Percentiles rank a stretch among this genome's conserved stretches.
Evolutionary conservation across 495 filamentous ascomycete species (phyloP).

Genomic region (Penicillium tannophilum): DNA sequence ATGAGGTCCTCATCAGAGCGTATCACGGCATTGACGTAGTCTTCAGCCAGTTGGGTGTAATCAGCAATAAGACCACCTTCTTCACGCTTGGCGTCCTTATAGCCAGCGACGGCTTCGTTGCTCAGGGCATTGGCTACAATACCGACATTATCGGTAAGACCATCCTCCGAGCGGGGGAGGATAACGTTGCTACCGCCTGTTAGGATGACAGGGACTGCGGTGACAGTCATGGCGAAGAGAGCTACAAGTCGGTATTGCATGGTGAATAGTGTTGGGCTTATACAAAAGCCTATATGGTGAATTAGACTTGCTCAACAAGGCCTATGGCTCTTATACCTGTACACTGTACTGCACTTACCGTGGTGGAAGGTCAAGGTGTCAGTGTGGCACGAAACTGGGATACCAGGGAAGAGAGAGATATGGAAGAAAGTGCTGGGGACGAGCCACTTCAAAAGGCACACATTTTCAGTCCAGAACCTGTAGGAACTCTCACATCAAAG

Average conservation of each 20-base stretch:
- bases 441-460: background rate
- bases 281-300: too few relatives aligned
- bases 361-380: background rate
- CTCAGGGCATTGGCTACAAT: background rate
- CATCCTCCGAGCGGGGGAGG: background rate
- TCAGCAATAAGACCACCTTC: background rate
- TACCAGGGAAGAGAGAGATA: background rate
- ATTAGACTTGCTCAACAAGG: too few relatives aligned
- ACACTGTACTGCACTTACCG: conserved; percentile 6
- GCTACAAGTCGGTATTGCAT: conserved; percentile 9
- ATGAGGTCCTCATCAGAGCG: background rate
- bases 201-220: conserved; percentile 7
- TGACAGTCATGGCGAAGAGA: conserved; percentile 11
- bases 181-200: background rate
- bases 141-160: background rate
- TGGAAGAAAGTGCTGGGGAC: background rate
- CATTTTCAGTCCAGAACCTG: conserved; percentile 2
- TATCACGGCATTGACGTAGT: background rate
- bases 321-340: background rate
- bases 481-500: background rate
- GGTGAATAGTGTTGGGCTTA: background rate
- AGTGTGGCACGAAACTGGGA: background rate
- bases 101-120: background rate
- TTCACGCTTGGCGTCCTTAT: conserved; percentile 3
- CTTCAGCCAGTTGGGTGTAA: background rate